Evolutionary conservation across 257 asterid species (phyloP).

Genomic region (Ilex asprella): DNA sequence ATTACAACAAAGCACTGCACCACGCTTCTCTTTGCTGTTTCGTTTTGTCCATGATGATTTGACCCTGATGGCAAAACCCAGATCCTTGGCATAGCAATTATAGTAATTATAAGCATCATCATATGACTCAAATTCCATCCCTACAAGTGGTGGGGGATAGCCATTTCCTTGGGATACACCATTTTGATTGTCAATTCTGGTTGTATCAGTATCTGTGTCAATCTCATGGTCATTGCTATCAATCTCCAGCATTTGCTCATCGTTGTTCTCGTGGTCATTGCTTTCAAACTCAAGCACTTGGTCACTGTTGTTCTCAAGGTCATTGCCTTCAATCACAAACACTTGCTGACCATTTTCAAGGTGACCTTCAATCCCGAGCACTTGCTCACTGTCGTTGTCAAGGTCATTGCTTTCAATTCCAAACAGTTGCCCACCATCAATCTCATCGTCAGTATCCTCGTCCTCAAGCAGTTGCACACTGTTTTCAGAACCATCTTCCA

Average conservation of each 20-base stretch:
- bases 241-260: constrained; percentile 19
- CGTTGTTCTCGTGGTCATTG: constrained; percentile 18
- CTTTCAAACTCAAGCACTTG: constrained; percentile 21
- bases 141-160: constrained; percentile 44
- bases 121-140: constrained; percentile 80
- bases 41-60: constrained; percentile 86
- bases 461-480: constrained; percentile 36
- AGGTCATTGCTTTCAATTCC: constrained; percentile 20
- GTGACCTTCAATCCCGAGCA: constrained; percentile 27
- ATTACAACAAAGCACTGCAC: constrained; percentile 87
- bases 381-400: constrained; percentile 25
- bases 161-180: constrained; percentile 12
- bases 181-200: constrained; percentile 13
- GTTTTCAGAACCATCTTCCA: constrained; percentile 39
- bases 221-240: constrained; percentile 13
- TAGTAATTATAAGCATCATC: constrained; percentile 83
- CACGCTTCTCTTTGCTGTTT: constrained; percentile 79
- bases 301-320: constrained; percentile 22
- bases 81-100: constrained; percentile 60
- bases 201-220: constrained; percentile 5
- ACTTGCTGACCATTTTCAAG: constrained; percentile 22
- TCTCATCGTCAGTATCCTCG: constrained; percentile 22
- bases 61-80: constrained; percentile 74
- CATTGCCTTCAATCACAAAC: constrained; percentile 12
- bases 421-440: constrained; percentile 24